Conservation (phyloP, 768 basidiomycete genomes). For the Auricularia sp. region DNA sequence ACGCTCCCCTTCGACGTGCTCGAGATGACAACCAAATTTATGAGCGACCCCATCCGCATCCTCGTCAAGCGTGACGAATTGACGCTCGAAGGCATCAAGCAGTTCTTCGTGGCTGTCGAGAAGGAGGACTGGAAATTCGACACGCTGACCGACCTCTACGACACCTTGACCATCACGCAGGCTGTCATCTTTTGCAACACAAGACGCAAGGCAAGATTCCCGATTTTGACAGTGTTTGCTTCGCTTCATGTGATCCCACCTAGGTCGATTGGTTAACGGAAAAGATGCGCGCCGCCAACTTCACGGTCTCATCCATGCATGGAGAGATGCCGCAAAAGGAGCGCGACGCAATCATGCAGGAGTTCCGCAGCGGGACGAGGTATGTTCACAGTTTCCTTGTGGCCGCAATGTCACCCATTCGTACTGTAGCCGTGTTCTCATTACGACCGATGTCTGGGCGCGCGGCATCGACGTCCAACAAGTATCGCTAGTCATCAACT, state of each 20-base stretch:
- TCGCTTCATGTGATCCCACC: not conserved
- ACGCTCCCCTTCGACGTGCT: constrained; percentile 94
- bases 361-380: constrained; percentile 90
- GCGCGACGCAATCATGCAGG: constrained; percentile 92
- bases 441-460: constrained; percentile 95
- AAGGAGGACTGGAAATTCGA: constrained; percentile 99
- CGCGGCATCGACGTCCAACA: constrained; percentile 98
- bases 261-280: constrained; percentile 98
- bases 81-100: constrained; percentile 92
- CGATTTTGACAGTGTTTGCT: not conserved
- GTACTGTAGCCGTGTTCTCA: constrained; percentile 67
- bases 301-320: constrained; percentile 93
- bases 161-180: constrained; percentile 97
- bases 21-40: constrained; percentile 99
- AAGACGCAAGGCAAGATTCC: constrained; percentile 67
- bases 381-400: constrained; percentile 29
- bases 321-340: constrained; percentile 96
- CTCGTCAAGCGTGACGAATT: constrained; percentile 99
- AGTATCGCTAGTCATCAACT: constrained; percentile 95
- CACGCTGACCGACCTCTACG: constrained; percentile 93
- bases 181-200: constrained; percentile 99
- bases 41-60: constrained; percentile 97
- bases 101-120: constrained; percentile 97
- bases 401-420: constrained; percentile 9
- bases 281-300: constrained; percentile 98